Evolutionary conservation across 2,329 filamentous ascomycete species (phyloP), one percentile per base, ranked within the genome.

Genomic region (Aspergillus neotritici): DNA sequence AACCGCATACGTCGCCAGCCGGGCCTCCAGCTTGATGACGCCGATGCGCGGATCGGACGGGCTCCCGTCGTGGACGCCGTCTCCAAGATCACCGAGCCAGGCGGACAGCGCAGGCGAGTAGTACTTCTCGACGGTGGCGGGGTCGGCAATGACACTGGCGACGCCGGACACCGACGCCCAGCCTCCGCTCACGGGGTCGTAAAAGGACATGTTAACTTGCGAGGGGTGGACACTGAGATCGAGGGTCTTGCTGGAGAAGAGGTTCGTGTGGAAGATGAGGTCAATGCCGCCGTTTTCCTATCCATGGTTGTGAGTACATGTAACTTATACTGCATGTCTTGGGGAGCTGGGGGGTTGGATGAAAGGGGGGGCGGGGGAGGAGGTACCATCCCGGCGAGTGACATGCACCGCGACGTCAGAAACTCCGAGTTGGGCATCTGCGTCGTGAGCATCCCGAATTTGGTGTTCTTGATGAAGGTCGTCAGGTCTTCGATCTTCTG

Each of bases 391-490:
- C 79, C 87, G 12, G 87, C 86, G 11, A 94, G 66, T 4, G 86
- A 86, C 89, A 95, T 94, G 65, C 84, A 87, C 52, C 89, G 76
- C n/a, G 84, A 90, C 4, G 84, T 82, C 11, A 95, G 72, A 38
- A 82, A 74, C 10, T 83, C 83, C 0, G 75, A 78, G 30, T 76
- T 72, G 2, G 77, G 81, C 31, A 59, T 47, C 38, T 82, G 76
- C 15, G 89, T 94, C 7, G 88, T 93, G 80, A 94, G 82, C 84
- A 94, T 87, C 66, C 85, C 86, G 63, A 88, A 94, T 69, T 94
- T 94, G 72, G 76, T 78, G 49, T 76, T 74, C 31, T 78, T 75
- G 61, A 87, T 78, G 66, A 94, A 94, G 11, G 73, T 70, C 56
- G 76, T 72, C 31, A 94, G 76, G 47, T 86, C 86, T 46, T 84